Base-by-base conservation (phyloP, 2,329 filamentous ascomycete species). In the Fusarium torreyae region DNA sequence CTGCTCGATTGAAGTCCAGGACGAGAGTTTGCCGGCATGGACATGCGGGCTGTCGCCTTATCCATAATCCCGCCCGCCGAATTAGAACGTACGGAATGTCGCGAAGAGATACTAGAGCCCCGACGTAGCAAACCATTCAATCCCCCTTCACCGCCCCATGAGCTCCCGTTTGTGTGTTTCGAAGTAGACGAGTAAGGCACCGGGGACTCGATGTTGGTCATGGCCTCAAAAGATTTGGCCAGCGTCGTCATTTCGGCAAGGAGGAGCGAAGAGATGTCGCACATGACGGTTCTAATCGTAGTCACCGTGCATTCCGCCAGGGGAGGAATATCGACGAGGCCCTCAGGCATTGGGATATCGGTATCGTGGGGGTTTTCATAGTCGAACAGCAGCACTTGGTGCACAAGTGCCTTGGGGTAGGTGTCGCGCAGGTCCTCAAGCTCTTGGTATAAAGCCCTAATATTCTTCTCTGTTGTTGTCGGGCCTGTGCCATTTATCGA, bases 361-460 rank as follows among this genome's bases (percentile, higher is more conserved):
- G 81, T 82, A 49, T 85, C 82, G 43, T 81, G 75, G 3, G 83
- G 79, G 17, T 83, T 78, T 8, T 82, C 79, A 76, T 91, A 91
- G 77, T 97, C 93, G 78, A 97, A 97, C 33, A 97, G 82, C 53
- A 97, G 80, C 14, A 96, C 85, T 62, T 91, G 91, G 73, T 96
- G 92, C 2, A 94, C 88, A 52, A 97, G 84, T 1, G 91, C 91
- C 74, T 91, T 92, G 20, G 92, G 89, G 76, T 93, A 94, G 66
- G 87, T 85, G 76, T 94, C 91, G 74, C 88, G 87, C 65, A 96
- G 79, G 59, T 88, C 86, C 75, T 92, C 88, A 33, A 97, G 83
- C 74, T 93, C 91, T 75, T 91, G 88, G 63, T 89, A 85, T 36
- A 92, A 77, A 6, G 85, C 81, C 28, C 87, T 82, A 34, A 89